These are phyloP conservation scores for Colletotrichum orchidophilum DNA, from an alignment of 2,329 filamentous ascomycete genomes.

Conservation along the genomic window DNA sequence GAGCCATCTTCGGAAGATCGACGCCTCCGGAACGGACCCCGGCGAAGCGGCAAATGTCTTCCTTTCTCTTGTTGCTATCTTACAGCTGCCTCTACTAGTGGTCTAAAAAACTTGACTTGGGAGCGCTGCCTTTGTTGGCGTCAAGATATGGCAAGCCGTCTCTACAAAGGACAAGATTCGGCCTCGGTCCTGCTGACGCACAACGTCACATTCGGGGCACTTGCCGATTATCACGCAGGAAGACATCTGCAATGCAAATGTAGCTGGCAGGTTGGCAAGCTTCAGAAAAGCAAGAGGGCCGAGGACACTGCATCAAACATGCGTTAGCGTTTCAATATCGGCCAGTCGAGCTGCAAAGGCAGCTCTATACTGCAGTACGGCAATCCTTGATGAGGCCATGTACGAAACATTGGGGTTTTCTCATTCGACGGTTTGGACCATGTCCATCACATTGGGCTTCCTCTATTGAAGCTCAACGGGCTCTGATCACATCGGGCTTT, in stretches of 20 bases:
- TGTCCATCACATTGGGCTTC: neutral
- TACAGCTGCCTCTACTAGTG: neutral
- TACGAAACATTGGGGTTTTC: neutral
- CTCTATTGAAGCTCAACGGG: neutral
- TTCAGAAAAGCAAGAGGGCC: neutral
- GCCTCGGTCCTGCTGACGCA: neutral
- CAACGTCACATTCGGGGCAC: neutral
- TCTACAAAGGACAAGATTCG: neutral
- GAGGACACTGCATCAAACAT: conserved; percentile 17
- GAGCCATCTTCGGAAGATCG: conserved; percentile 1
- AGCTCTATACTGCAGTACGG: neutral
- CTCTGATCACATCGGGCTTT: neutral
- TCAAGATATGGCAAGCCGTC: neutral
- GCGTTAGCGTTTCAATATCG: conserved; percentile 15
- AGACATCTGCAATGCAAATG: neutral
- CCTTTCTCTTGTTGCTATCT: conserved; percentile 9
- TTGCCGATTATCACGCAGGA: neutral
- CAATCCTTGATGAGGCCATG: conserved; percentile 11
- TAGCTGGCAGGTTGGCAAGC: conserved; percentile 6
- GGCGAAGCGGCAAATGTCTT: conserved; percentile 5
- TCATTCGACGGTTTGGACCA: neutral
- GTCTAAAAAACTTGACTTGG: neutral
- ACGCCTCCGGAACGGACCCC: conserved; percentile 4
- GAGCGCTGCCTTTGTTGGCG: conserved; percentile 5
- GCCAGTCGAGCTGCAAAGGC: neutral